These are phyloP conservation scores for Ministeria vibrans DNA, from an alignment of 78 protist genomes.

Conservation along the genomic window DNA sequence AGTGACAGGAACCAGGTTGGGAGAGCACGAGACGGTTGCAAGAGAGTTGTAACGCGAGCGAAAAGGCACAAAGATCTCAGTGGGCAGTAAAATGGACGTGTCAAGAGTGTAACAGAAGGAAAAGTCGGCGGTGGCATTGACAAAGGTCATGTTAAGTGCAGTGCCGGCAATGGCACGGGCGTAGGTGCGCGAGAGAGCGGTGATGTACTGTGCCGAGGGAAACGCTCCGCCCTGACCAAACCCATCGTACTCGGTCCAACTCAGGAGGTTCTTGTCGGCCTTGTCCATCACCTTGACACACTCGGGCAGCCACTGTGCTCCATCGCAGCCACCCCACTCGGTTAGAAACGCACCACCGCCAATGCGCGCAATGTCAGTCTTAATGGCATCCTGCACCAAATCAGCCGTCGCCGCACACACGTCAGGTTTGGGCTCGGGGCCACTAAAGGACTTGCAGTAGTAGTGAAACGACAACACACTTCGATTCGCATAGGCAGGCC, in stretches of 20 bases:
- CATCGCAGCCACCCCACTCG: too few species aligned
- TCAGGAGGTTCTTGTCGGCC: not conserved
- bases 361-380: not conserved
- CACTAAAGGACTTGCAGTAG: slow-evolving; percentile 30
- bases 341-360: too few species aligned
- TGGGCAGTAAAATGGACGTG: not conserved
- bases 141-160: not conserved
- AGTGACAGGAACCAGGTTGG: too few species aligned
- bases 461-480: slow-evolving; percentile 38
- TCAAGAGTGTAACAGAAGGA: not conserved
- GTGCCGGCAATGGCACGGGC: not conserved
- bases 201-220: not conserved
- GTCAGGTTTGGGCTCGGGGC: not conserved
- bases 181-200: not conserved
- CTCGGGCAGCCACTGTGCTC: too few species aligned
- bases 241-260: not conserved
- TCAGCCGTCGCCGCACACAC: not conserved
- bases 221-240: not conserved
- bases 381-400: not conserved
- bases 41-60: too few species aligned
- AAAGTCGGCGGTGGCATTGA: not conserved
- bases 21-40: too few species aligned
- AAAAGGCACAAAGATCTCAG: not conserved
- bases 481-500: slow-evolving; percentile 44
- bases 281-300: not conserved